phyloP scores from a whole-genome alignment of 257 asterid species.

The Avicennia marina region DNA sequence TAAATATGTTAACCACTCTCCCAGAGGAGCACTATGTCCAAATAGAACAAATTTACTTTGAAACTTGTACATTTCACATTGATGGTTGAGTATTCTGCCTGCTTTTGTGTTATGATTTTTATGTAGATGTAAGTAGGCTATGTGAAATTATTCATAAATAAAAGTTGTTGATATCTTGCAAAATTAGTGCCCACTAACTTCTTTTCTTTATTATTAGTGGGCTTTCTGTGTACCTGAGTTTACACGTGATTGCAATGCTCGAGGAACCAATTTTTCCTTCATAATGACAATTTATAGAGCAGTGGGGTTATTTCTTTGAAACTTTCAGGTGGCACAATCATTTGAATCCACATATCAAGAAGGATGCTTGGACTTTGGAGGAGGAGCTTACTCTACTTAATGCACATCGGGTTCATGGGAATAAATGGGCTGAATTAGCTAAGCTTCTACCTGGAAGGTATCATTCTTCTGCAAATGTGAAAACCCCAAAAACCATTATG shows the following conservation, averaged over 20 bases:
- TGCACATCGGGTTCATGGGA: constrained; percentile 85
- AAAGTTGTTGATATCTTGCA: too few relatives aligned
- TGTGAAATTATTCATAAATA: too few relatives aligned
- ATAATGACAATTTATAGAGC: constrained; percentile 7
- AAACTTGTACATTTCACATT: too few relatives aligned
- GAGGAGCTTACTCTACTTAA: constrained; percentile 84
- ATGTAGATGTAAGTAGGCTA: too few relatives aligned
- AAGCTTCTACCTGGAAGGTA: constrained; percentile 98
- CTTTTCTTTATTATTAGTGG: not conserved
- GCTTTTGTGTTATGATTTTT: too few relatives aligned
- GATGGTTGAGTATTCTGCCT: too few relatives aligned
- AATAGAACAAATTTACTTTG: too few relatives aligned
- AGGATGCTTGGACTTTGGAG: constrained; percentile 95
- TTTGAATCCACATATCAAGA: constrained; percentile 90
- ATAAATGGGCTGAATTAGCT: constrained; percentile 99
- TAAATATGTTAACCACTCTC: too few relatives aligned
- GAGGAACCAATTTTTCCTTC: constrained; percentile 1
- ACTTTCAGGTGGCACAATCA: constrained; percentile 97
- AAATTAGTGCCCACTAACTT: too few relatives aligned
- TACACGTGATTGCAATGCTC: not conserved
- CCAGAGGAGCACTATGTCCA: too few relatives aligned
- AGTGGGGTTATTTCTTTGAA: not conserved
- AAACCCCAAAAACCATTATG: not conserved
- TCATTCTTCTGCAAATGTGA: constrained; percentile 14
- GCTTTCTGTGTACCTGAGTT: not conserved